phyloP scores from a whole-genome alignment of 2,329 filamentous ascomycete genomes.

The Chaetomiaceae sp. region DNA sequence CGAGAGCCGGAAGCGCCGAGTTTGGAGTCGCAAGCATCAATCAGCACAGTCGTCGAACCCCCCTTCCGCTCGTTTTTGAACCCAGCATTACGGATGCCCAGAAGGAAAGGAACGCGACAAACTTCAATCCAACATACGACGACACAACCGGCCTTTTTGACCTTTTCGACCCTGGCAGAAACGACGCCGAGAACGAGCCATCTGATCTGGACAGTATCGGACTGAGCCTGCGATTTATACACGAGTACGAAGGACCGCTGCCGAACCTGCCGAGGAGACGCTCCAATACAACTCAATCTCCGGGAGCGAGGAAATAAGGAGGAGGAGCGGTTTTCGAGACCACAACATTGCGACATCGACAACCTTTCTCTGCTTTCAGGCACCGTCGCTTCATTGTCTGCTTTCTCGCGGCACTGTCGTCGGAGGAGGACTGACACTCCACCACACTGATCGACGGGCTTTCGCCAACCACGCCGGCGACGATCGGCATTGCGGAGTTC shows the following conservation, averaged over 20 bases:
- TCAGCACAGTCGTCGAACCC: neutral
- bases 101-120: neutral
- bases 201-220: neutral
- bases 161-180: neutral
- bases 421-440: neutral
- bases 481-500: neutral
- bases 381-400: neutral
- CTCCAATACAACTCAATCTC: neutral
- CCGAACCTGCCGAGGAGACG: neutral
- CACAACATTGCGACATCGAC: neutral
- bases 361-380: neutral
- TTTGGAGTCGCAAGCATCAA: neutral
- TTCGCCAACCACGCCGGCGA: neutral
- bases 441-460: neutral
- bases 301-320: neutral
- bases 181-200: neutral
- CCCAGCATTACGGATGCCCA: constrained; percentile 4
- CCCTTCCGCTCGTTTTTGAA: constrained; percentile 12
- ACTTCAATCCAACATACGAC: neutral
- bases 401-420: neutral
- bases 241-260: neutral
- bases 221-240: neutral
- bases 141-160: neutral
- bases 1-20: neutral
- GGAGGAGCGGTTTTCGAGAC: neutral